phyloP scores from a whole-genome alignment of 495 filamentous ascomycete species.

The Tuber aestivum region DNA sequence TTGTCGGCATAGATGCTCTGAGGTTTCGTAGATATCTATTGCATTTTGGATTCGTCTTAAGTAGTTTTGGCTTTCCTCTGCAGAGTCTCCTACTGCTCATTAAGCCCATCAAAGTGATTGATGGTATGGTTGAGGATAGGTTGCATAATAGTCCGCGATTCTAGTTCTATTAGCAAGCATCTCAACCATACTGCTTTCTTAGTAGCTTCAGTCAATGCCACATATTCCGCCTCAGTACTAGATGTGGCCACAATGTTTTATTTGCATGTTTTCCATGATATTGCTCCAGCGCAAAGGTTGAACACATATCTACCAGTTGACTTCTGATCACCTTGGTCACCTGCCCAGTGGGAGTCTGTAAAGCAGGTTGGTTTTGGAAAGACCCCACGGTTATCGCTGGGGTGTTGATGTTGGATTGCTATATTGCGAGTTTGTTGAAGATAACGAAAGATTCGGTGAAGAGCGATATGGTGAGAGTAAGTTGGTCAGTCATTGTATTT shows the following conservation, averaged over 20 bases:
- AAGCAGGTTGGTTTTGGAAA: not conserved
- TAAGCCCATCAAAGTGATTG: not conserved
- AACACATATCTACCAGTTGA: slow-evolving; percentile 13
- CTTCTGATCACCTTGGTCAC: not conserved
- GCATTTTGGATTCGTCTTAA: fast-evolving
- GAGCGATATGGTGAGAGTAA: not conserved
- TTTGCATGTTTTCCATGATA: slow-evolving; percentile 12
- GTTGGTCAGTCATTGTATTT: not conserved
- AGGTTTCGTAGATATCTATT: not conserved
- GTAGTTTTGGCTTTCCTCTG: fast-evolving
- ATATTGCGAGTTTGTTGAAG: not conserved
- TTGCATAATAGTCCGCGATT: not conserved
- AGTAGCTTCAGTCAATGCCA: slow-evolving; percentile 14
- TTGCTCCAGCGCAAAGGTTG: not conserved
- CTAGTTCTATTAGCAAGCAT: not conserved
- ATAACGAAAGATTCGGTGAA: not conserved
- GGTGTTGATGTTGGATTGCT: not conserved
- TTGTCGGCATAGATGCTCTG: not conserved
- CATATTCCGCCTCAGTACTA: slow-evolving; percentile 22
- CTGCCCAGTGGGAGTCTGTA: not conserved
- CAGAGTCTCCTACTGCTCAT: not conserved
- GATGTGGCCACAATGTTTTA: slow-evolving; percentile 11
- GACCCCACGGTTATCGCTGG: no score
- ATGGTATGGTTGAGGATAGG: not conserved
- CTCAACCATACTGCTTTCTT: not conserved